Evolutionary conservation across 2,329 filamentous ascomycete genomes (phyloP).

Genomic region (Sporothrix globosa): DNA sequence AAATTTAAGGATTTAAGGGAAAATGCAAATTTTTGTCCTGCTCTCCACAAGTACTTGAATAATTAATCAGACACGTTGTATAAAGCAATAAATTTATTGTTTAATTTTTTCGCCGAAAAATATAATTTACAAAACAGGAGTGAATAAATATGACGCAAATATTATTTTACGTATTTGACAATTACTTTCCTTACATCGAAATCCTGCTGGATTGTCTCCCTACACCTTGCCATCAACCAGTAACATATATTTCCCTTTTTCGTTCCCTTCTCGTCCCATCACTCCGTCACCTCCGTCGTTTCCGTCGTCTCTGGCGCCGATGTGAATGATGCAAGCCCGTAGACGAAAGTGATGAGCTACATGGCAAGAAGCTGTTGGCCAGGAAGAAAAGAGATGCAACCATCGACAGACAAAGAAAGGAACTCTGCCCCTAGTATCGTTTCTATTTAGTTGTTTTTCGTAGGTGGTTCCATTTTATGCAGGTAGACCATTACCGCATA

Average conservation of each 20-base stretch:
- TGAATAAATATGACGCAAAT: not conserved
- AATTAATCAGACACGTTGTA: too few species aligned
- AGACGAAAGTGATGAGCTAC: not conserved
- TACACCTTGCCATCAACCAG: not conserved
- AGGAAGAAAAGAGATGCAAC: not conserved
- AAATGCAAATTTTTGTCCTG: too few species aligned
- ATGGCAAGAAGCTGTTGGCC: slow-evolving; percentile 21
- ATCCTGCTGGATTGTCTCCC: not conserved
- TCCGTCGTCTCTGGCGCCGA: not conserved
- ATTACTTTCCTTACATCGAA: not conserved
- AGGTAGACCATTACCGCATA: slow-evolving; percentile 19
- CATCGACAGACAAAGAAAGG: not conserved
- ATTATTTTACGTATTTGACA: not conserved
- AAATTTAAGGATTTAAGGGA: too few species aligned
- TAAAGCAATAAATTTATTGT: too few species aligned
- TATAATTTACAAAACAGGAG: too few species aligned
- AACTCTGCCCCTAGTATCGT: not conserved
- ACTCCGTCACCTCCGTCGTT: not conserved
- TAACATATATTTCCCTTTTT: not conserved
- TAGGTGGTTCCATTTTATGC: slow-evolving; percentile 12
- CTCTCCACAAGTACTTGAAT: too few species aligned
- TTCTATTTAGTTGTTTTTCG: not conserved
- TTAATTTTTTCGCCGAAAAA: too few species aligned
- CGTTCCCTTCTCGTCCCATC: too few species aligned
- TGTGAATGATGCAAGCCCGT: slow-evolving; percentile 6